Evolutionary conservation across 2,329 filamentous ascomycete genomes (phyloP).

Genomic region (Niveomyces coronatus): DNA sequence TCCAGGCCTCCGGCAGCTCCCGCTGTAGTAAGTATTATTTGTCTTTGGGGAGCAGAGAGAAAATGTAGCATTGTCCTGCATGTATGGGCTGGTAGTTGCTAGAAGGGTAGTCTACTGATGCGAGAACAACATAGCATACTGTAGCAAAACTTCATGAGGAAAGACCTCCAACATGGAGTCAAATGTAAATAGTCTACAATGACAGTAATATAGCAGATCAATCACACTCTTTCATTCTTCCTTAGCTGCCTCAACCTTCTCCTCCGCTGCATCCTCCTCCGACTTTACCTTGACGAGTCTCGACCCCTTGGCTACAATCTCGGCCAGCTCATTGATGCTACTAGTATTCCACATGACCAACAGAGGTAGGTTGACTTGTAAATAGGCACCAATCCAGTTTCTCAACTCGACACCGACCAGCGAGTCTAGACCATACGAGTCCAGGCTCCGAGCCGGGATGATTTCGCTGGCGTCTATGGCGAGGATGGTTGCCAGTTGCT

Average conservation of each 20-base stretch:
- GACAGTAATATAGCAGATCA: not conserved
- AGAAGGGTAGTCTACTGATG: not conserved
- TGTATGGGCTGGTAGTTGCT: not conserved
- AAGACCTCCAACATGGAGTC: not conserved
- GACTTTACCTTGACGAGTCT: conserved; percentile 13
- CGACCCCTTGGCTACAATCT: conserved; percentile 15
- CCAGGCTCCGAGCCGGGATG: conserved; percentile 15
- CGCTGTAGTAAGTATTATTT: not conserved
- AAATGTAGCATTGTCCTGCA: not conserved
- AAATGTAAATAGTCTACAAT: not conserved
- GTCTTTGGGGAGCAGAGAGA: not conserved
- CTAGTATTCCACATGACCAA: conserved; percentile 14
- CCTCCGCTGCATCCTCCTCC: conserved; percentile 3
- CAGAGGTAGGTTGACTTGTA: conserved; percentile 16
- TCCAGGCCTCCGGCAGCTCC: not conserved
- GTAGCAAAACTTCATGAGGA: not conserved
- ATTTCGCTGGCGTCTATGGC: conserved; percentile 14
- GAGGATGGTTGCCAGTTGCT: conserved; percentile 16
- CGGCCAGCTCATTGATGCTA: conserved; percentile 15
- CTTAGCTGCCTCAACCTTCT: not conserved
- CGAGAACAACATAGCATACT: not conserved
- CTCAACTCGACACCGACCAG: conserved; percentile 21
- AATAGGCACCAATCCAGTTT: conserved; percentile 15
- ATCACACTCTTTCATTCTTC: not conserved
- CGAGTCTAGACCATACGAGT: conserved; percentile 20